Base-by-base conservation (phyloP, 2,329 filamentous ascomycete species). In the Fusarium udum region DNA sequence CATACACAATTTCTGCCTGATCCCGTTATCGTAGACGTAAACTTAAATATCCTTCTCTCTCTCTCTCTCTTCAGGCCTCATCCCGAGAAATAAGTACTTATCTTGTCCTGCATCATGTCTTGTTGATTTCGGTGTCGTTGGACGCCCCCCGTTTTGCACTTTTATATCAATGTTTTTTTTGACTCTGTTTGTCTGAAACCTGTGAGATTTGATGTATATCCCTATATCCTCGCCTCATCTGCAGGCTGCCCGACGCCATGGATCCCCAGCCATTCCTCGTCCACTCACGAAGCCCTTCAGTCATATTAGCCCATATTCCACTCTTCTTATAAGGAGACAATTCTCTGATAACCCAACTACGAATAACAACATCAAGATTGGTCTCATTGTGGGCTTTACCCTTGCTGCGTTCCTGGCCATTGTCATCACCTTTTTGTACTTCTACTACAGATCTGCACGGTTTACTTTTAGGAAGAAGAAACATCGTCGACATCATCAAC, bases 321-420 rank as follows among this genome's bases (percentile, higher is more conserved):
- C 56, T 51, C 56, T 76, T 32, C 55, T 76, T 32, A 32, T 53
- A n/a, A 71, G 69, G 53, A 75, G 78, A 22, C 79, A 80, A 56
- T 77, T 78, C 62, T 78, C 78, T 39, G 67, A 69, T 39, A 75
- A 77, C 48, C 70, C 76, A 10, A 59, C 72, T 51, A 74, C 81
- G 22, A 80, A 82, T 43, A 81, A 80, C 39, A 83, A 85, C 72
- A 79, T 80, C 59, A 83, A 81, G 39, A 86, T 85, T 61, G 84
- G 84, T 61, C 78, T 85, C 65, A 80, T 84, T 7, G 81, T 86
- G 49, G 84, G 82, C 64, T 76, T 86, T 45, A 76, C 83, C 8
- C 77, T 86, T 26, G 80, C 80, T 32, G 73, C 81, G 26, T 86
- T 86, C 63, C 61, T 87, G 62, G 75, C 80, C 22, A 81, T 77